Conservation (phyloP, 2,329 filamentous ascomycete genomes). For the Botryotinia calthae region DNA sequence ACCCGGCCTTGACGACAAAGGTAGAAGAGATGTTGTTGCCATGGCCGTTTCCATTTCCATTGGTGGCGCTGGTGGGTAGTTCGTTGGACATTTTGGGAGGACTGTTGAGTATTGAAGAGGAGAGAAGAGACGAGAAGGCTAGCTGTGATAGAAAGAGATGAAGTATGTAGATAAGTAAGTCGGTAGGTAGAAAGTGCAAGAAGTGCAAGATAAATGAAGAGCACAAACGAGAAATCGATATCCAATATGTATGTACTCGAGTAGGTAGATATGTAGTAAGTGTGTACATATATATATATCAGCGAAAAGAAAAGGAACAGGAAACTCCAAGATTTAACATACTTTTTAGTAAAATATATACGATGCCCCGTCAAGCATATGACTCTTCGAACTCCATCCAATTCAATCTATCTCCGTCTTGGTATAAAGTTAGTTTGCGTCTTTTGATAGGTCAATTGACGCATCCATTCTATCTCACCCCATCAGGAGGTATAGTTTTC, state of each 20-base stretch:
- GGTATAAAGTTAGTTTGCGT: neutral
- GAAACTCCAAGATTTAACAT: neutral
- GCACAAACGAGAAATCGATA: neutral
- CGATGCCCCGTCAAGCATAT: neutral
- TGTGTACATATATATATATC: neutral
- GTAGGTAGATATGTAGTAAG: neutral
- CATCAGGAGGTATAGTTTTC: neutral
- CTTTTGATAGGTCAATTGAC: neutral
- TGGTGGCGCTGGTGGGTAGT: conserved; percentile 42
- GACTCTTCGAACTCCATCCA: neutral
- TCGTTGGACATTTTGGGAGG: conserved; percentile 40
- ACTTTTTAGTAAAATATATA: neutral
- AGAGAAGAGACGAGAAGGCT: neutral
- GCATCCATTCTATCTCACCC: neutral
- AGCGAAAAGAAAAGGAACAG: neutral
- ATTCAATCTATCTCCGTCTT: neutral
- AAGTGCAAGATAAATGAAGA: neutral
- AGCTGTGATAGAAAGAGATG: neutral
- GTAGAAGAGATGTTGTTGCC: conserved; percentile 37
- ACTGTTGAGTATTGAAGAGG: conserved; percentile 30
- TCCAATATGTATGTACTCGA: neutral
- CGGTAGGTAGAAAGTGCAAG: neutral
- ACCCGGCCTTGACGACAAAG: conserved; percentile 90
- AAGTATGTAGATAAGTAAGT: neutral
- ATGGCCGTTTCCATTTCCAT: conserved; percentile 30